Evolutionary conservation across 441 rosid genomes (phyloP), one percentile per base, ranked within the genome.

Genomic region (Erodium moschatum): DNA sequence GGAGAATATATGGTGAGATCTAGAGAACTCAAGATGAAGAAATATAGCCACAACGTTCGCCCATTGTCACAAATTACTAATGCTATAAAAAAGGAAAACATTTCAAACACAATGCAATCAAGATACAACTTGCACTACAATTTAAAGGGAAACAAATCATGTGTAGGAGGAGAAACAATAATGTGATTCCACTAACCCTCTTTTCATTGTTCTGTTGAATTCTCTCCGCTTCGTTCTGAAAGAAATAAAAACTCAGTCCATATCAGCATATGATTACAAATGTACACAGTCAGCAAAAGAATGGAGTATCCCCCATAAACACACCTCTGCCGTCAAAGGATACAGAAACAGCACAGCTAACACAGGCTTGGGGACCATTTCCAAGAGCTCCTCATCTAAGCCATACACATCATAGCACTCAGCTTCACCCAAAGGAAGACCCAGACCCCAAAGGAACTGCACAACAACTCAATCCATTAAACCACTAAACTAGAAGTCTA

Each of bases 391-490:
- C 0, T 83, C 92, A 56, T 94, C 98, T 72, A 91, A 83, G 4
- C 97, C 96, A 73, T 83, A 91, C 69, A 91, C 98, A 83, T 94
- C 97, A 70, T 27, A 73, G 71, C 97, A 91, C 82, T 91, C 97
- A 1, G 85, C 97, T 72, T 80, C 94, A 35, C 68, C 79, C 69
- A 73, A 85, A 0, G 76, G 80, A 61, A 91, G 86, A 56, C 97
- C 97, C 50, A 94, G 85, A 27, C 96, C 92, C 88, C 88, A 88
- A 20, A 94, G 85, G 78, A 86, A 94, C 99, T 89, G 78, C 77
- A 83, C 40, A 74, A 63, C 31, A 4, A 66, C 27, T 64, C 40
- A 20, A 61, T 54, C 64, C 65, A 10, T 15, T 10, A 50, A 52
- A 52, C 7, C 60, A n/a, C 6, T 3, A n/a, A 44, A 73, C 33